Percentiles rank a stretch among this genome's conserved stretches.
These are phyloP conservation scores for Debaryomycetaceae sp. DNA, from an alignment of 1,139 yeast genomes.

Conservation along the genomic window DNA sequence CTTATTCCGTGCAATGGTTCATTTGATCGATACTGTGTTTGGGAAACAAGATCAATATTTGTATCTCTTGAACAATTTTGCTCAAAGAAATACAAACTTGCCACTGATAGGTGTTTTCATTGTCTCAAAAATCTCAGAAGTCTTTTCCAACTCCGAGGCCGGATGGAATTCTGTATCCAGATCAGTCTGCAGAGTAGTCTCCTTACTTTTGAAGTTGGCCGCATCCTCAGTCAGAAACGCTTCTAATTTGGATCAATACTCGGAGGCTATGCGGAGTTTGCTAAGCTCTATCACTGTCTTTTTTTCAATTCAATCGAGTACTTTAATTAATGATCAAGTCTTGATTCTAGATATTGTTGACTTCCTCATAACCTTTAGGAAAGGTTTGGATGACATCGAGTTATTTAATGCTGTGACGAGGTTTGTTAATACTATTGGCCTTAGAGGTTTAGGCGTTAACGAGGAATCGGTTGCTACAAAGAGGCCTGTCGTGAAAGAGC, in stretches of 20 bases:
- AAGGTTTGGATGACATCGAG: conserved; percentile 34
- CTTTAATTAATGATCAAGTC: conserved; percentile 57
- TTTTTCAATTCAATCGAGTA: conserved; percentile 43
- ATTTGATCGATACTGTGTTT: conserved; percentile 58
- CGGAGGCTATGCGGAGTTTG: conserved; percentile 24
- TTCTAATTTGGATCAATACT: conserved; percentile 24
- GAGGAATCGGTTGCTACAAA: conserved; percentile 28
- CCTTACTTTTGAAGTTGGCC: conserved; percentile 46
- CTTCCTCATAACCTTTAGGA: conserved; percentile 44
- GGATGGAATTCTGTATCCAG: conserved; percentile 65
- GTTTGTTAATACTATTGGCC: conserved; percentile 51
- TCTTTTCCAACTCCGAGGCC: conserved; percentile 47
- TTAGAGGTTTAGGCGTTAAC: conserved; percentile 49
- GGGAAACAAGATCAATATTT: conserved; percentile 66
- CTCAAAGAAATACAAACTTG: conserved; percentile 26
- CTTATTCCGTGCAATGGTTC: conserved; percentile 54
- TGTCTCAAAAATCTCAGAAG: conserved; percentile 41
- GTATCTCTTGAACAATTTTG: conserved; percentile 51
- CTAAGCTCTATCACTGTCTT: conserved; percentile 45
- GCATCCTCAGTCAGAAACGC: conserved; percentile 23
- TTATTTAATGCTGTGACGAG: conserved; percentile 36
- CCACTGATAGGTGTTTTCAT: conserved; percentile 54
- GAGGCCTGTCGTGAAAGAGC: conserved; percentile 40
- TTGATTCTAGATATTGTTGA: conserved; percentile 57
- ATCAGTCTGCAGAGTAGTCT: conserved; percentile 58